phyloP scores from a whole-genome alignment of 108 stramenopile species.

The Nitzschia putrida region DNA sequence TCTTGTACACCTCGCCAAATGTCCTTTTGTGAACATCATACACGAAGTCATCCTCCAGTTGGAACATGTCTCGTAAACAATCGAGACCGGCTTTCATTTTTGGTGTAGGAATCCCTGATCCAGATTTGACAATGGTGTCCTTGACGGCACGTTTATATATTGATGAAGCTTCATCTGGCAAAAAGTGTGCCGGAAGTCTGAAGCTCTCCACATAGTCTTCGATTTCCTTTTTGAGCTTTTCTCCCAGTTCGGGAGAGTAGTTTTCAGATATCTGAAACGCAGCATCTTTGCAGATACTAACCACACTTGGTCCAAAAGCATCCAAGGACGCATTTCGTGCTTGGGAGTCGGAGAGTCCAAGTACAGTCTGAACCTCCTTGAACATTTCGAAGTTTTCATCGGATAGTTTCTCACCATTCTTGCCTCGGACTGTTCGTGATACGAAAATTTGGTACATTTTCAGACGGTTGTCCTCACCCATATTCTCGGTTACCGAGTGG shows the following conservation, averaged over 20 bases:
- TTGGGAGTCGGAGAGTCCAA: slow-evolving; percentile 70
- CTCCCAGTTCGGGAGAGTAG: slow-evolving; percentile 61
- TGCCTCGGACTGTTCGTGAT: slow-evolving; percentile 51
- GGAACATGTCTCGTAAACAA: slow-evolving; percentile 59
- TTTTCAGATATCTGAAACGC: slow-evolving; percentile 67
- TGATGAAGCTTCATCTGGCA: slow-evolving; percentile 54
- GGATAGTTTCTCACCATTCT: slow-evolving; percentile 59
- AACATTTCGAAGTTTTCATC: slow-evolving; percentile 58
- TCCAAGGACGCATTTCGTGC: slow-evolving; percentile 56
- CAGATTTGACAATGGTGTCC: slow-evolving; percentile 47
- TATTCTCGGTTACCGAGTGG: slow-evolving; percentile 73
- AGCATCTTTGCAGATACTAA: slow-evolving; percentile 56
- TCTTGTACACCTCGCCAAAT: slow-evolving; percentile 75
- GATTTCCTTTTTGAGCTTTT: slow-evolving; percentile 65
- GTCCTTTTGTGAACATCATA: slow-evolving; percentile 57
- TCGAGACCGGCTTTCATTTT: slow-evolving; percentile 59
- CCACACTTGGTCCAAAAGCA: slow-evolving; percentile 78
- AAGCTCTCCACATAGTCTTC: slow-evolving; percentile 52
- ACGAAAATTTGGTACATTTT: slow-evolving; percentile 80
- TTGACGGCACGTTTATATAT: slow-evolving; percentile 71
- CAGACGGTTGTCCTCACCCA: slow-evolving; percentile 56
- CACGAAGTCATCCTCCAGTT: slow-evolving; percentile 53
- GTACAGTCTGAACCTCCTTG: slow-evolving; percentile 60
- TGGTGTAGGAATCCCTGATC: slow-evolving; percentile 72
- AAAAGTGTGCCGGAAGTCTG: slow-evolving; percentile 61